Evolutionary conservation across 306 rosid species (phyloP).

Genomic region (Leucaena leucocephala): DNA sequence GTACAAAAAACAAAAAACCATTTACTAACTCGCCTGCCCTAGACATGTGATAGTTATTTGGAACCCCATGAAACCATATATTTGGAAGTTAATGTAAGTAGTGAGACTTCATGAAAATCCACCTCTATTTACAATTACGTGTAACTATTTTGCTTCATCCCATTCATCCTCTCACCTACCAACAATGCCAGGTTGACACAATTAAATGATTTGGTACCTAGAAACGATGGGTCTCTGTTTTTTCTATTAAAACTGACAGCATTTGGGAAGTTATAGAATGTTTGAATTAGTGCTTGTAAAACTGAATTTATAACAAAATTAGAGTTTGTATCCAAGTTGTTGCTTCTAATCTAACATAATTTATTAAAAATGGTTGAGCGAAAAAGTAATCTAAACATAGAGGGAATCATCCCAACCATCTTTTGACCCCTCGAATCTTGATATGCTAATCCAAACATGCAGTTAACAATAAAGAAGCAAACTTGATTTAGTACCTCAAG

Average conservation of each 20-base stretch:
- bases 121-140: too few species aligned
- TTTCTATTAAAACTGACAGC: not conserved
- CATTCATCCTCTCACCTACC: conserved; percentile 22
- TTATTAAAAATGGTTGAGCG: not conserved
- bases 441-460: not conserved
- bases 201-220: conserved; percentile 11
- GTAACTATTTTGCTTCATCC: conserved; percentile 29
- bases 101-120: conserved; percentile 52
- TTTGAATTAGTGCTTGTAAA: not conserved
- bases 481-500: not conserved
- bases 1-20: conserved; percentile 66
- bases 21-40: conserved; percentile 63
- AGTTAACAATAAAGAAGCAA: not conserved
- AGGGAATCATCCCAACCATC: not conserved
- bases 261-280: not conserved
- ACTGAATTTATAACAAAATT: too few species aligned
- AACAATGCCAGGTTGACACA: conserved; percentile 30
- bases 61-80: conserved; percentile 57
- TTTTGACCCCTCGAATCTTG: not conserved
- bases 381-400: not conserved
- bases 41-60: conserved; percentile 54
- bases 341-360: too few species aligned
- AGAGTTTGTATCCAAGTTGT: too few species aligned
- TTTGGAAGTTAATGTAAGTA: conserved; percentile 74
- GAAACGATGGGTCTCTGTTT: not conserved